Base-by-base conservation (phyloP, 306 rosid genomes). In the Malus orientalis region DNA sequence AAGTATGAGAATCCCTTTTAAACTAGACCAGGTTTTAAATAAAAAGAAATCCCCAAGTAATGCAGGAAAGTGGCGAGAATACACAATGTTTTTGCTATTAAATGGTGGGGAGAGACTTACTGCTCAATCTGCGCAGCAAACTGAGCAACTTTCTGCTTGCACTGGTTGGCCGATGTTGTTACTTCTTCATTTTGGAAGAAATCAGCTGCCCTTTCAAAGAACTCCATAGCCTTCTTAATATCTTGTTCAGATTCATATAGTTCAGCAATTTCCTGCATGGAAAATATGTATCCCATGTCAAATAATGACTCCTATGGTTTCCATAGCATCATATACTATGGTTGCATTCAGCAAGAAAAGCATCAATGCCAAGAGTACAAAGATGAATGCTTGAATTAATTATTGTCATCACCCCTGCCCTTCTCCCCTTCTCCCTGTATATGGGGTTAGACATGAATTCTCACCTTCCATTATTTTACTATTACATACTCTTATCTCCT, bases 61-160 rank as follows among this genome's bases (percentile, higher is more conserved):
- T 53, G 45, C 76, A 22, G 54, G 32, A 58, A 15, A 72, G 40
- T 58, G 23, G 22, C 40, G 15, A 73, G 38, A 73, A 73, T 38
- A 62, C 40, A 40, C 33, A 73, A 60, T 5, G 54, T 10, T 40
- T 73, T 8, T 59, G 25, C 33, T 27, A 27, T 61, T 30, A 27
- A 64, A 32, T 32, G 22, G 12, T 32, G 14, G 45, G 15, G 36
- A 78, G 49, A 40, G 73, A 76, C 91, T 81, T 86, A 95, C 99
- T 89, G 93, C 88, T 92, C 99, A 76, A 95, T 79, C 83, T 87
- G 97, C 72, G 99, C 97, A 77, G 98, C 87, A 78, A 84, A 92
- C 27, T 92, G 99, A 54, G 99, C 99, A 76, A 95, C 96, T 80
- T 95, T 95, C 81, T 88, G 99, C 88, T 92, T 95, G 97, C 97